Evolutionary conservation across 257 asterid genomes (phyloP), one percentile per base, ranked within the genome.

Genomic region (Nicotiana tomentosiformis): DNA sequence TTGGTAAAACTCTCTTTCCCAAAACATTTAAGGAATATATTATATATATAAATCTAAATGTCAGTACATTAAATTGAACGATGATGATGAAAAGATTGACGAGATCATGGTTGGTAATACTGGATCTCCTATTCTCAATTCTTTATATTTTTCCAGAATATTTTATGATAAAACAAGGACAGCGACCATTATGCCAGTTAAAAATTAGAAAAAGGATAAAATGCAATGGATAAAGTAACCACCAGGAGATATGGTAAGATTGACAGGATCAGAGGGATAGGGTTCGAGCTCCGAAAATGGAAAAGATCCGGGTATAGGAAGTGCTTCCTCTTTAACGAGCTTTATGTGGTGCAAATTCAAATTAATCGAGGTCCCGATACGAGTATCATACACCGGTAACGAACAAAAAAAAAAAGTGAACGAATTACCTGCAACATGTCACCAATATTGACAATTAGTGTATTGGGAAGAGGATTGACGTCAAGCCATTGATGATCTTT

Each of bases 361-460:
- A 43, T 7, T 43, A 43, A 43, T 8, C 3, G 11, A 43, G 10
- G 10, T 39, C 0, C 0, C 10, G 2, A 8, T 39, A 3, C 11
- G 0, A 43, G 35, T 43, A 8, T 1, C 3, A 43, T 7, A 43
- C 1, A 43, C 10, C 10, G 2, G 1, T 43, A 43, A 43, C 10
- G 3, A 23, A 23, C 49, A 7, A 7, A 1, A 35, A 4, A 35
- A 35, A 43, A 61, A 20, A 61, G 46, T 26, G 20, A 16, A 49
- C 7, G 29, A 4, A 89, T 9, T 58, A 58, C 98, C 99, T 93
- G 98, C 92, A 93, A 83, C 95, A 93, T 91, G 76, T 95, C 99
- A 15, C 99, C 99, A 58, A 95, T 82, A 81, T 91, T 93, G 86
- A 95, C 92, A 30, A 95, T 87, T 0, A 94, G 92, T 0, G 98